Base-by-base conservation (phyloP, 805 yeast genomes). In the Metschnikowia kofuensis region DNA sequence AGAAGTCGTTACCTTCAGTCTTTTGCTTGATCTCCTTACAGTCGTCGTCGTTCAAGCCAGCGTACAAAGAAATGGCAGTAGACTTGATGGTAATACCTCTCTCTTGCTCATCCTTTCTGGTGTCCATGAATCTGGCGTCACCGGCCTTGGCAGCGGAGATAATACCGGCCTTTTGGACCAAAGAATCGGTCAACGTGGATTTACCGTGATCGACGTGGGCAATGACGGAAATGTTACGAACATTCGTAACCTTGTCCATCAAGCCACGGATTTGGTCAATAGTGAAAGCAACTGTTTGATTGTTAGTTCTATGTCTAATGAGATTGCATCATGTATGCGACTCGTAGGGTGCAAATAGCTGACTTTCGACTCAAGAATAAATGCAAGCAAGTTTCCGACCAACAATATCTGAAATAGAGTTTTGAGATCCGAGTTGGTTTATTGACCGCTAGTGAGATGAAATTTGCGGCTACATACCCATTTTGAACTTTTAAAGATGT, bases 201-300 rank as follows among this genome's bases (percentile, higher is more conserved):
- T 92, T 92, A 82, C 99, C 99, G 84, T 94, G 99, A 85, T 92
- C 99, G 87, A 92, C 98, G 84, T 92, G 99, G 72, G 99, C 99
- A 86, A 94, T 94, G 78, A 92, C 99, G 79, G 98, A 92, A 96
- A 92, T 94, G 95, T 94, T 94, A 84, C 99, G 97, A 73, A 94
- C 97, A 76, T 92, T 92, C 79, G 97, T 87, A 83, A 91, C 97
- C 80, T 86, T 87, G 95, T 94, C 98, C 99, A 92, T 92, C 79
- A 92, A 85, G 73, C 79, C 90, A 82, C 99, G 96, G 86, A 94
- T 92, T 82, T 94, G 97, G 68, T 74, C 78, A 69, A 74, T 72
- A 67, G 78, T 74, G 71, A 74, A 74, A 68, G 77, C 77, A 71
- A 74, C 78, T 72, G 57, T 12, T 49, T 29, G 6, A 1, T 30